Evolutionary conservation across 441 rosid genomes (phyloP).

Genomic region (Erysimum cheiri): DNA sequence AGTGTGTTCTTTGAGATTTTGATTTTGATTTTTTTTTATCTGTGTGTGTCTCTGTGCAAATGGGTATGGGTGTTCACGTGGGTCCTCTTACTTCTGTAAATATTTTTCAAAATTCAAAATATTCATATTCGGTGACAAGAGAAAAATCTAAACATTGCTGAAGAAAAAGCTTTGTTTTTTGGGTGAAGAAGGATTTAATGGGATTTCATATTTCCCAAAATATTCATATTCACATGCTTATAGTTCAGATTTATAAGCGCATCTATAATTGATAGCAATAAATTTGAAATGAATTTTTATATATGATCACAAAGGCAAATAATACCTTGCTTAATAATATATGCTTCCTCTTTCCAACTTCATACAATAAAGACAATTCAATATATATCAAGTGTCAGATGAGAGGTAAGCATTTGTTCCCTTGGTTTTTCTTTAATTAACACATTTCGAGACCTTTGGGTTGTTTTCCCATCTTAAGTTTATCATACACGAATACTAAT

Average conservation of each 20-base stretch:
- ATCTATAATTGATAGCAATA: conserved; percentile 7
- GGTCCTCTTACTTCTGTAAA: conserved; percentile 38
- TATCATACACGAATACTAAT: neutral
- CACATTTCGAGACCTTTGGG: conserved; percentile 7
- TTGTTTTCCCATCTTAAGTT: conserved; percentile 2
- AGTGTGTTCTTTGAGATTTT: conserved; percentile 15
- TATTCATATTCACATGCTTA: conserved; percentile 25
- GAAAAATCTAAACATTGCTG: neutral
- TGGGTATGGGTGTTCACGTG: conserved; percentile 46
- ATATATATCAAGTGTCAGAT: conserved; percentile 27
- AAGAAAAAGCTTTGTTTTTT: no score
- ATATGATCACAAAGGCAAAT: conserved; percentile 13
- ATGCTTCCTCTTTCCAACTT: conserved; percentile 32
- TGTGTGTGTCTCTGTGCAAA: conserved; percentile 37
- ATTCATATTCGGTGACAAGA: neutral
- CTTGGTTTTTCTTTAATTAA: neutral
- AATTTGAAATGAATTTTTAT: neutral
- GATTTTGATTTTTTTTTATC: neutral
- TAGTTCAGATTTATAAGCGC: neutral
- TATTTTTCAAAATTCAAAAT: conserved; percentile 15
- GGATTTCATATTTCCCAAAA: no score
- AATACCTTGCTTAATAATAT: conserved; percentile 35
- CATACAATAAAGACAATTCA: neutral
- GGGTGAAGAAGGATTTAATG: neutral
- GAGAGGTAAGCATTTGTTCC: conserved; percentile 43